Evolutionary conservation across 257 asterid genomes (phyloP), one percentile per base, ranked within the genome.

Genomic region (Capsicum rhomboideum): DNA sequence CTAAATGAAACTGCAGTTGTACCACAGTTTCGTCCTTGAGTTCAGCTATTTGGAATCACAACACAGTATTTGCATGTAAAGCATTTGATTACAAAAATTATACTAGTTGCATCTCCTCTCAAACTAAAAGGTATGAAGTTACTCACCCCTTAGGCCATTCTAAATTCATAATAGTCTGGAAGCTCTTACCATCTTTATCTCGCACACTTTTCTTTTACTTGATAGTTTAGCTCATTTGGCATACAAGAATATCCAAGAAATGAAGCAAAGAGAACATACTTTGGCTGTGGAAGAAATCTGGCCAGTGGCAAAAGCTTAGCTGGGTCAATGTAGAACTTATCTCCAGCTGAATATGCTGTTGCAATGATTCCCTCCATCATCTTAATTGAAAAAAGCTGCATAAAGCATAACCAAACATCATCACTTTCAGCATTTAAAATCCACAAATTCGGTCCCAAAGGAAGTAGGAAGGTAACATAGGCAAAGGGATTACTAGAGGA

Each of bases 321-420:
- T 1, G 98, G 98, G 85, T 97, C 99, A 61, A 95, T 97, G 90
- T 23, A 95, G 93, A 97, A 97, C 90, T 97, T 95, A 75, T 97
- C 99, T 0, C 98, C 98, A 0, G 93, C 82, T 9, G 92, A 28
- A 86, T 97, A 97, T 0, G 99, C 92, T 0, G 99, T 91, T 2
- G 99, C 98, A 14, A 94, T 96, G 75, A 96, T 91, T 46, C 98
- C 98, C 86, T 94, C 98, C 93, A 88, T 88, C 98, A 95, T 97
- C 88, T 97, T 94, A 63, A 94, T 71, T 8, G 98, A 94, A 82
- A 95, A 95, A 54, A 78, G 85, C 99, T 95, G 81, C 89, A 91
- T 20, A 2, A 78, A 7, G 37, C 67, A 37, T 20, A 40, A 78
- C 79, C 14, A 50, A 72, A 17, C 37, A 21, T 26, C 77, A n/a